A percentile compares a stretch with the other conserved stretches of the same genome.
Evolutionary conservation across 768 basidiomycete genomes (phyloP).

Genomic region (Collybia sp.): DNA sequence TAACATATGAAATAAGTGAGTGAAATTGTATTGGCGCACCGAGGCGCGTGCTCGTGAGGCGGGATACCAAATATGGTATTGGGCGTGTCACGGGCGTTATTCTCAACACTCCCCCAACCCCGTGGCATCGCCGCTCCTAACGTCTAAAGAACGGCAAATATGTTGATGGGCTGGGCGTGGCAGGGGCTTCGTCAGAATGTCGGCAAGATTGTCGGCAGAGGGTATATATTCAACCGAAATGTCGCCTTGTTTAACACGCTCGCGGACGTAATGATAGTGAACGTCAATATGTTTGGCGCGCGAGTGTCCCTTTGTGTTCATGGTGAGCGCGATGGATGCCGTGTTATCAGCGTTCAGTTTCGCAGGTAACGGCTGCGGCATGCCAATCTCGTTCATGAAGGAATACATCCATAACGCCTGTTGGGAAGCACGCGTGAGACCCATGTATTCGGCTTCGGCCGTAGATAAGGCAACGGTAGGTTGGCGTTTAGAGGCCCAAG

Average conservation of each 20-base stretch:
- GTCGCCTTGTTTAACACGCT: slow-evolving; percentile 3
- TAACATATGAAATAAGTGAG: no score
- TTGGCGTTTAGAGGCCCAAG: slow-evolving; percentile 12
- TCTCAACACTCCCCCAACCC: slow-evolving; percentile 3
- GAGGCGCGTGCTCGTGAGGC: no score
- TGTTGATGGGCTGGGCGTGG: slow-evolving; percentile 1
- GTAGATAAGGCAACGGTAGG: slow-evolving; percentile 8
- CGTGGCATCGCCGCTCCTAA: background rate
- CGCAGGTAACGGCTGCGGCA: slow-evolving; percentile 8
- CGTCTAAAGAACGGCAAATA: background rate
- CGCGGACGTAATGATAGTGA: slow-evolving; percentile 7
- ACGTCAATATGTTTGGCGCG: slow-evolving; percentile 18
- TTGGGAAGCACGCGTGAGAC: slow-evolving; percentile 17
- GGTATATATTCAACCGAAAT: slow-evolving; percentile 8
- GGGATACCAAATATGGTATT: no score
- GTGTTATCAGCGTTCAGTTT: slow-evolving; percentile 23
- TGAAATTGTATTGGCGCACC: no score
- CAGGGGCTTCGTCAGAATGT: slow-evolving; percentile 25
- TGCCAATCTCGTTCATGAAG: slow-evolving; percentile 18
- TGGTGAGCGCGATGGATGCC: slow-evolving; percentile 12
- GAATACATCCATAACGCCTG: slow-evolving; percentile 26
- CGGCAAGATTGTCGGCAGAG: slow-evolving; percentile 19
- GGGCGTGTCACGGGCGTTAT: no score
- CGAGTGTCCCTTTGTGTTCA: slow-evolving; percentile 14
- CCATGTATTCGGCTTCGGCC: slow-evolving; percentile 24